Evolutionary conservation across 179 eudicot genomes (phyloP), one percentile per base, ranked within the genome.

Genomic region (Pouteria campechiana): DNA sequence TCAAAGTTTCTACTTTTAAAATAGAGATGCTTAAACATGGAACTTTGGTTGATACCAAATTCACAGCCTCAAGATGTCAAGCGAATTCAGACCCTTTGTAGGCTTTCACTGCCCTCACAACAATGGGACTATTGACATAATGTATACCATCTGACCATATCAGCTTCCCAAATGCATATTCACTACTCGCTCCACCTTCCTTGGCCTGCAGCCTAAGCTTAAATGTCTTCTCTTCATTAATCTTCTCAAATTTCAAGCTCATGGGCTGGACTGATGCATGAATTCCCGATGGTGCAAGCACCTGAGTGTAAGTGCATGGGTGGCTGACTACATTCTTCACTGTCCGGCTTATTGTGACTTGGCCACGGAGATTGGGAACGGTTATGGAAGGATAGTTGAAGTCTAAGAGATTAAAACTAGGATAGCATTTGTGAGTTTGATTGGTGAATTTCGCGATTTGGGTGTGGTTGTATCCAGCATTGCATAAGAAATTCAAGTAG

Each of bases 331-430:
- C 93, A 53, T 81, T 88, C 60, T 75, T 88, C 1, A 81, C 48
- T 3, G 69, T 78, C 54, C 97, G 51, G 11, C 62, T 66, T 50
- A 88, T 62, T 0, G 68, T 75, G 41, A 66, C 47, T 0, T 94
- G 67, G 28, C 65, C 54, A 2, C 54, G 56, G 29, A 88, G 83
- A 23, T 58, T 61, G 16, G 85, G 85, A 17, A 84, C 71, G 0
- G 97, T 69, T 40, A 88, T 81, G 4, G 97, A 75, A 18, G 97
- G 97, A 48, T 84, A 88, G 63, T 88, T 88, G 41, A 88, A 57
- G 55, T 81, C 43, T 23, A 48, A 23, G 14, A 75, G 50, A 27
- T 44, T 62, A 25, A 67, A 48, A 9, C 57, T 51, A 28, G 58
- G 47, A 1, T 75, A 64, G 38, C 97, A 88, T 6, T 19, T 23